phyloP scores from a whole-genome alignment of 2,329 filamentous ascomycete species.

The Sclerotinia nivalis region DNA sequence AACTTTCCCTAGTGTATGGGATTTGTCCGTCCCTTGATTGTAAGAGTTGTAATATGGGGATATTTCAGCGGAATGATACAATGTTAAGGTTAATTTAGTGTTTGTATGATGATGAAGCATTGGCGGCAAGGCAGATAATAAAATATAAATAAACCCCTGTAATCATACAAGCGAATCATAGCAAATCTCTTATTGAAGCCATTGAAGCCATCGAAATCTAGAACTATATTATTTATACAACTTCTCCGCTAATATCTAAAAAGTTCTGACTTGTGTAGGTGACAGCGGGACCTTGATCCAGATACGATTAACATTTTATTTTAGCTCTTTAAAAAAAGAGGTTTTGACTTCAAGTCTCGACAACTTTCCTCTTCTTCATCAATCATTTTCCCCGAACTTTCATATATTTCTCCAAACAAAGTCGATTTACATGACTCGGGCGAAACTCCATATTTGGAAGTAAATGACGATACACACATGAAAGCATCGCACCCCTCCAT shows the following conservation, averaged over 20 bases:
- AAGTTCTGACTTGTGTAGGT: neutral
- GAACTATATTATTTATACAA: neutral
- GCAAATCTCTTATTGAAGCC: neutral
- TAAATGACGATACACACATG: conserved; percentile 13
- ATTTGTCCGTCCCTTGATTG: neutral
- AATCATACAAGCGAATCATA: neutral
- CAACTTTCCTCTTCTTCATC: conserved; percentile 10
- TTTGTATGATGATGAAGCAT: neutral
- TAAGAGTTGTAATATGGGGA: too few species aligned
- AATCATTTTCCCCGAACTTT: neutral
- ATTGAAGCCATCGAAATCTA: neutral
- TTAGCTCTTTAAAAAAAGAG: neutral
- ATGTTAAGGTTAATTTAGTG: neutral
- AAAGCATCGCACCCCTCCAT: conserved; percentile 7
- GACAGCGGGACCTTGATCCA: neutral
- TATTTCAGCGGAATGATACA: neutral
- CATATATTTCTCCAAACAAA: neutral
- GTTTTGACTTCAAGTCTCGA: neutral
- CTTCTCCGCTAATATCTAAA: neutral
- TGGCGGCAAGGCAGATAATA: neutral
- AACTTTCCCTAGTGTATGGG: neutral
- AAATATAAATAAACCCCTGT: neutral
- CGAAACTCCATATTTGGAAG: neutral
- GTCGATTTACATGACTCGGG: conserved; percentile 21
- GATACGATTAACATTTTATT: neutral